A percentile compares a stretch with the other conserved stretches of the same genome.
Evolutionary conservation across 148 eudicot species (phyloP).

Genomic region (Heliosperma pusillum): DNA sequence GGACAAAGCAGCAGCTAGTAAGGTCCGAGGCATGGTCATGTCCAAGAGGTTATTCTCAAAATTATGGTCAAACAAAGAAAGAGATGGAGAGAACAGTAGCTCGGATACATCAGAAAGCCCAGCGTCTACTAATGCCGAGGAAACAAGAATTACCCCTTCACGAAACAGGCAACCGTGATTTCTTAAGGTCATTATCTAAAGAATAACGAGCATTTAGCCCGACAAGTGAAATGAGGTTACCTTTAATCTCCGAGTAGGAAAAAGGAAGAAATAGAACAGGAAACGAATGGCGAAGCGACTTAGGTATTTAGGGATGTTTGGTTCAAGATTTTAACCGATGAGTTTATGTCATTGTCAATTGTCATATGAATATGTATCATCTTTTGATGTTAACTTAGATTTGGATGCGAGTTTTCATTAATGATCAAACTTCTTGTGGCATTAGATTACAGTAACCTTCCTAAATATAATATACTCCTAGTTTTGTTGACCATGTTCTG

Average conservation of each 20-base stretch:
- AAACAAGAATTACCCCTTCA: constrained; percentile 62
- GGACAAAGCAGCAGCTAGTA: constrained; percentile 40
- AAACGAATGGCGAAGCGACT: not conserved
- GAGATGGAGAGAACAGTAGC: constrained; percentile 70
- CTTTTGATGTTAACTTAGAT: not conserved
- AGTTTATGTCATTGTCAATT: constrained; percentile 2
- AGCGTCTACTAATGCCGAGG: constrained; percentile 65
- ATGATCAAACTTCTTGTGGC: not conserved
- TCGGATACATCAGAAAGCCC: constrained; percentile 88
- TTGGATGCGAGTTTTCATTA: not conserved
- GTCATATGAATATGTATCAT: constrained; percentile 1
- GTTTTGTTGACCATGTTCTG: not conserved
- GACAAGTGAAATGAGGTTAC: constrained; percentile 16
- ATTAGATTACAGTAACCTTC: no score
- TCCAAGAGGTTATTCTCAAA: constrained; percentile 69
- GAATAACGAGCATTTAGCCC: constrained; percentile 20
- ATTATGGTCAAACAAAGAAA: constrained; percentile 70
- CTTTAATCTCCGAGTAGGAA: constrained; percentile 12
- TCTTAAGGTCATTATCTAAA: not conserved
- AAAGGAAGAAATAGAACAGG: not conserved
- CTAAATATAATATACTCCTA: not conserved
- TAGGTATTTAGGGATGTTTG: constrained; percentile 15
- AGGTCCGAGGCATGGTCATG: constrained; percentile 50
- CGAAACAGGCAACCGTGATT: constrained; percentile 51
- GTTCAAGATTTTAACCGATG: not conserved